Base-by-base conservation (phyloP, 345 rosid species). In the Lepidium aucheri region DNA sequence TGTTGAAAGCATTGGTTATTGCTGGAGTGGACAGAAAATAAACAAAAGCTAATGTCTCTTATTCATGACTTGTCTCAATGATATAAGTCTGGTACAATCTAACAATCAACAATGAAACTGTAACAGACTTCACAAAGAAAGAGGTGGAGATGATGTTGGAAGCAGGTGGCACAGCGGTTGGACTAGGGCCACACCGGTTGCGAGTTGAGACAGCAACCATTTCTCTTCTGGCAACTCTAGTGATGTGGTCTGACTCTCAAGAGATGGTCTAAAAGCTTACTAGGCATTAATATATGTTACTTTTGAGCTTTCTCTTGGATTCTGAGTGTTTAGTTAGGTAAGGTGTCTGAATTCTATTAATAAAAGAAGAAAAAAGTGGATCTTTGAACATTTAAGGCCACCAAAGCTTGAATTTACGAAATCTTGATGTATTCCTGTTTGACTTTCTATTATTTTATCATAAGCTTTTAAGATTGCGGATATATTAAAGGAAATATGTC, bases 181-280 rank as follows among this genome's bases (percentile, higher is more conserved):
- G 98, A 65, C 97, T 86, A 2, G 97, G 88, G 18, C 89, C 89
- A 16, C 91, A 85, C 65, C 83, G 94, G 11, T 75, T 90, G 53
- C 85, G 96, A 59, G 95, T 90, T 56, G 98, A 93, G 86, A 90
- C 98, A 20, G 97, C 97, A 43, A 84, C 96, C 58, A 70, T 88
- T 58, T 89, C 92, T 54, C 87, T 90, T 74, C 60, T 90, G 54
- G 86, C 94, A 36, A 84, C 89, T 30, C 74, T 90, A 55, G 89
- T 86, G 85, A 68, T 88, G 78, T 93, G 92, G 94, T 88, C 97
- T 2, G 89, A 88, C 58, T 74, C 88, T 60, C 83, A 73, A 68
- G 76, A 81, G 57, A 35, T 15, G 52, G 32, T 16, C 55, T 51
- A 46, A 32, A n/a, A 42, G 59, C 56, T 74, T 52, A 53, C 15